Conservation (phyloP, 73 alveolate species). For the Paramecium octaurelia region DNA sequence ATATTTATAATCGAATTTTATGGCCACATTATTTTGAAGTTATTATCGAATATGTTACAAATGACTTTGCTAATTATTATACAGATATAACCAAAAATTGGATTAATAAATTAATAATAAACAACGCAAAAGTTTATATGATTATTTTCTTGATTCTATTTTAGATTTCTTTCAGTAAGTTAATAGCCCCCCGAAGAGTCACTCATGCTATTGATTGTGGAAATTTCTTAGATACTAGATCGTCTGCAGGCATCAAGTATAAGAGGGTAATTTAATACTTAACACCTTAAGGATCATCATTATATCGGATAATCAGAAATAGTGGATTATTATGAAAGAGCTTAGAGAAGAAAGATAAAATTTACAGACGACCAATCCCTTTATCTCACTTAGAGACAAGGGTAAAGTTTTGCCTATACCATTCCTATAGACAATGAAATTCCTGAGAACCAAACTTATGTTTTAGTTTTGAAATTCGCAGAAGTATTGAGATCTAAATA, state of each 20-base stretch:
- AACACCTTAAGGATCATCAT: neutral
- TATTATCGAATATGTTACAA: too few species aligned
- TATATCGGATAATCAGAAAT: neutral
- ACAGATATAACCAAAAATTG: neutral
- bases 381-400: neutral
- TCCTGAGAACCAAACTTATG: neutral
- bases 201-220: conserved; percentile 26
- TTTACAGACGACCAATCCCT: neutral
- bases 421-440: neutral
- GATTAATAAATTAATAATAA: neutral
- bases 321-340: neutral
- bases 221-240: neutral
- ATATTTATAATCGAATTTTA: too few species aligned
- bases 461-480: conserved; percentile 17
- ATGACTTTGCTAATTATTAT: too few species aligned
- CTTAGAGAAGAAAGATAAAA: neutral
- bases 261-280: neutral
- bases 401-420: neutral
- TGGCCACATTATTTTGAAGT: too few species aligned
- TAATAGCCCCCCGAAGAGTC: conserved; percentile 1
- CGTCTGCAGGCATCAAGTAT: neutral
- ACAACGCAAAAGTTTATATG: neutral
- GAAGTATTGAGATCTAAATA: neutral
- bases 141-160: neutral
- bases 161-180: neutral